phyloP scores from a whole-genome alignment of 768 basidiomycete genomes.

The Boletus pseudopeckii region DNA sequence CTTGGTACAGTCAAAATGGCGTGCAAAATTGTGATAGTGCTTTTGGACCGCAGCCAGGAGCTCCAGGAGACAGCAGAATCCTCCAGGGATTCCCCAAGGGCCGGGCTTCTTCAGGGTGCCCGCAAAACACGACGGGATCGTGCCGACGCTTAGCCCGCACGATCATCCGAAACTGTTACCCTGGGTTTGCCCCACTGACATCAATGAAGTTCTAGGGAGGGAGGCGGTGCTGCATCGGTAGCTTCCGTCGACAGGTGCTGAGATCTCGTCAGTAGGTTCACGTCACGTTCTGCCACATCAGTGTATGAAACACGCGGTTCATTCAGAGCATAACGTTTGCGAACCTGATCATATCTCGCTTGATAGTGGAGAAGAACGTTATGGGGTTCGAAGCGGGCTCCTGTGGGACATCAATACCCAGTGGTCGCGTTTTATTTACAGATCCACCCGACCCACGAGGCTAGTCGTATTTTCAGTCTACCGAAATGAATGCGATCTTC shows the following conservation, averaged over 20 bases:
- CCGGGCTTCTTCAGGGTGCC: not conserved
- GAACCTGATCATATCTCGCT: constrained; percentile 16
- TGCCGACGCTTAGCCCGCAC: constrained; percentile 4
- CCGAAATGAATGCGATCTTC: not conserved
- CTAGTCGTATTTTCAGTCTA: constrained; percentile 1
- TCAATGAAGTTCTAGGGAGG: not conserved
- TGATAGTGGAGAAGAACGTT: constrained; percentile 23
- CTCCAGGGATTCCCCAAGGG: not conserved
- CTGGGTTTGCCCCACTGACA: not conserved
- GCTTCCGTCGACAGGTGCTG: constrained; percentile 3
- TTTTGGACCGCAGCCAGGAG: not conserved
- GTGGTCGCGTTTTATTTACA: constrained; percentile 3
- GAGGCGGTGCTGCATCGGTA: constrained; percentile 1
- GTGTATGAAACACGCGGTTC: constrained; percentile 3
- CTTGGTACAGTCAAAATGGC: not conserved
- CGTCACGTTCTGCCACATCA: constrained; percentile 6
- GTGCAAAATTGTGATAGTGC: not conserved
- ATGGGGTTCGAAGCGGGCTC: constrained; percentile 21
- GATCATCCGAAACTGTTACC: not conserved
- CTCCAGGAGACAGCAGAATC: not conserved
- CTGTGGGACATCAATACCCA: constrained; percentile 9
- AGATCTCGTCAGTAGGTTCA: not conserved
- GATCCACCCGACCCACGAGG: constrained; percentile 2
- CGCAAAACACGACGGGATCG: constrained; percentile 12
- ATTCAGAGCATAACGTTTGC: constrained; percentile 1